Evolutionary conservation across 805 yeast species (phyloP).

Genomic region (Nakazawaea wickerhamii): DNA sequence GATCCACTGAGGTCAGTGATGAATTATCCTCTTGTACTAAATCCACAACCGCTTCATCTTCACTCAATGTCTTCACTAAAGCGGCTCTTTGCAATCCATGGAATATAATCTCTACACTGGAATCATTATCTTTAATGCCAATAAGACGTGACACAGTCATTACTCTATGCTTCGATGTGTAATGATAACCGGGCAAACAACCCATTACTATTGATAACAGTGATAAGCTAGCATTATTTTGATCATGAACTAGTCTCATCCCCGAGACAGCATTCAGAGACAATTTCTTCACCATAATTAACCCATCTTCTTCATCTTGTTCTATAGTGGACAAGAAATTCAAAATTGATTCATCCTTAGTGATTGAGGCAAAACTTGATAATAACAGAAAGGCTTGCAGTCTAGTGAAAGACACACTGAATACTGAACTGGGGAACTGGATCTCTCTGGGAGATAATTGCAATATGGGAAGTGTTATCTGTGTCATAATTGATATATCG

Average conservation of each 20-base stretch:
- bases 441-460: conserved; percentile 30
- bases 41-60: background rate
- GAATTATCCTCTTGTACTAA: background rate
- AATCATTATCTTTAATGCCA: conserved; percentile 40
- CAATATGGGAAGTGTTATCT: conserved; percentile 24
- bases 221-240: background rate
- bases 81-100: conserved; percentile 45
- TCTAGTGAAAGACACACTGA: conserved; percentile 31
- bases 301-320: background rate
- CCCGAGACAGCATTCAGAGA: background rate
- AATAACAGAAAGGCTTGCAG: conserved; percentile 20
- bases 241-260: background rate
- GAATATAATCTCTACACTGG: conserved; percentile 39
- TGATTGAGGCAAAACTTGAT: conserved; percentile 1
- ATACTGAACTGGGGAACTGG: conserved; percentile 19
- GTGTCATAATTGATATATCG: no score
- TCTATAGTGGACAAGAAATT: background rate
- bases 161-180: conserved; percentile 13
- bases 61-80: background rate
- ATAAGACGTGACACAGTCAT: conserved; percentile 42
- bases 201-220: conserved; percentile 16
- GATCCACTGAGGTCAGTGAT: background rate
- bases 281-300: background rate
- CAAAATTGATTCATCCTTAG: background rate
- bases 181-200: conserved; percentile 22